A percentile compares a stretch with the other conserved stretches of the same genome.
phyloP scores from a whole-genome alignment of 2,329 filamentous ascomycete genomes.

The Coniochaeta prunicola region DNA sequence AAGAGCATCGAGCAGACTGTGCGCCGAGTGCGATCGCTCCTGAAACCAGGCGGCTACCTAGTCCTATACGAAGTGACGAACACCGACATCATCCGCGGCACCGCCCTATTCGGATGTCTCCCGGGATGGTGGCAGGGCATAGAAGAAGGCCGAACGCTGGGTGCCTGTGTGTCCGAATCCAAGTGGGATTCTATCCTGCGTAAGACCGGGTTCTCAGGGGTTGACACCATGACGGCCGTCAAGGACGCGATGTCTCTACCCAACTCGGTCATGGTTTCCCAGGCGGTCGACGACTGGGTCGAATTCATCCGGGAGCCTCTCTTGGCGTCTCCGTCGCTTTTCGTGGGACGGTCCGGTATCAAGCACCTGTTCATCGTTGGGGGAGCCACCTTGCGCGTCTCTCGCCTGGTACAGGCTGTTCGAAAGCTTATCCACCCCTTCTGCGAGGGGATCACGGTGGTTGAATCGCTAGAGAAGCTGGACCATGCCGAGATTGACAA shows the following conservation, averaged over 20 bases:
- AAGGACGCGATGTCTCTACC: not conserved
- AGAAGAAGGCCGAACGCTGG: constrained; percentile 10
- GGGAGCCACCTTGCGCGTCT: too few relatives aligned
- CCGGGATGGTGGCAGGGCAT: constrained; percentile 15
- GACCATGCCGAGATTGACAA: too few relatives aligned
- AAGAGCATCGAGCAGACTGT: constrained; percentile 8
- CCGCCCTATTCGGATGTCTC: not conserved
- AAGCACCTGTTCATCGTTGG: too few relatives aligned
- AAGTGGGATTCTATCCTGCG: constrained; percentile 16
- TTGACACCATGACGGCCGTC: constrained; percentile 10
- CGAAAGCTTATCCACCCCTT: too few relatives aligned
- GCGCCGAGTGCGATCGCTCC: constrained; percentile 6
- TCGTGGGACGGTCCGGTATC: too few relatives aligned
- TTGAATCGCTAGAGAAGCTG: too few relatives aligned
- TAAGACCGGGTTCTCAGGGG: constrained; percentile 16
- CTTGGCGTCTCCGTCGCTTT: too few relatives aligned
- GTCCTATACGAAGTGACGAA: constrained; percentile 5
- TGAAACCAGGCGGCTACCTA: constrained; percentile 13
- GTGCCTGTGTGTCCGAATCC: constrained; percentile 3
- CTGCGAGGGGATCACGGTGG: too few relatives aligned
- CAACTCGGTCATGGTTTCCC: constrained; percentile 11
- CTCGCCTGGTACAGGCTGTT: too few relatives aligned
- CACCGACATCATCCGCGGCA: constrained; percentile 8
- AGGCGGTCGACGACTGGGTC: constrained; percentile 16
- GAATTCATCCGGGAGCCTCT: constrained; percentile 13